Conservation (phyloP, 306 rosid species). For the Myrica gale region DNA sequence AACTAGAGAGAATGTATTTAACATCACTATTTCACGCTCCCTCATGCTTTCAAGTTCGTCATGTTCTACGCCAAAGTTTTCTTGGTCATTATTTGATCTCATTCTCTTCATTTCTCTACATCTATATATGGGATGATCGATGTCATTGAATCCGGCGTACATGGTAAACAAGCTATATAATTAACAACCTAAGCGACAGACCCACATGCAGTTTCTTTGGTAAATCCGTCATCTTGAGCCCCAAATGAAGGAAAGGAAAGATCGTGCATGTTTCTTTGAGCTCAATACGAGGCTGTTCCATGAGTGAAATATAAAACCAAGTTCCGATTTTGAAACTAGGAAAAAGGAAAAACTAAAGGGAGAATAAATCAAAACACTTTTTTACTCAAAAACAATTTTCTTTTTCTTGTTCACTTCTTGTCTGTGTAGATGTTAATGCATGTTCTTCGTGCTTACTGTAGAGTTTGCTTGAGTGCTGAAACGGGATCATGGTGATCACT, state of each 20-base stretch:
- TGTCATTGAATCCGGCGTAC: conserved; percentile 26
- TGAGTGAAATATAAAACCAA: neutral
- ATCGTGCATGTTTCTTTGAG: neutral
- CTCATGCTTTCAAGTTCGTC: no score
- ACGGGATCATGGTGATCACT: conserved; percentile 93
- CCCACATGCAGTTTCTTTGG: conserved; percentile 23
- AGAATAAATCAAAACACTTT: neutral
- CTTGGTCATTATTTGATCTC: no score
- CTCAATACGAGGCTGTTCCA: neutral
- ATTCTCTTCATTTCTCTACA: neutral
- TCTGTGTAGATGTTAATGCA: neutral
- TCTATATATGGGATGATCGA: neutral
- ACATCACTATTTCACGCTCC: no score
- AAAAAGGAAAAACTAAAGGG: neutral
- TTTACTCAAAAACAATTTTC: no score
- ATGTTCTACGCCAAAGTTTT: no score
- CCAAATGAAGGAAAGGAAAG: neutral
- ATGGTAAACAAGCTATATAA: neutral
- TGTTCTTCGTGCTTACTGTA: conserved; percentile 41
- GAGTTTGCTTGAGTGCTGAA: conserved; percentile 63
- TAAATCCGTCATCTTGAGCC: no score
- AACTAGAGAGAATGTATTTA: neutral
- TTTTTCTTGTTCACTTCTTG: neutral
- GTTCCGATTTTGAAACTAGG: neutral
- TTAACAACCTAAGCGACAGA: conserved; percentile 11